Percentiles rank a stretch among this genome's conserved stretches.
phyloP scores from a whole-genome alignment of 2,329 filamentous ascomycete species.

The Trichothecium sympodiale region DNA sequence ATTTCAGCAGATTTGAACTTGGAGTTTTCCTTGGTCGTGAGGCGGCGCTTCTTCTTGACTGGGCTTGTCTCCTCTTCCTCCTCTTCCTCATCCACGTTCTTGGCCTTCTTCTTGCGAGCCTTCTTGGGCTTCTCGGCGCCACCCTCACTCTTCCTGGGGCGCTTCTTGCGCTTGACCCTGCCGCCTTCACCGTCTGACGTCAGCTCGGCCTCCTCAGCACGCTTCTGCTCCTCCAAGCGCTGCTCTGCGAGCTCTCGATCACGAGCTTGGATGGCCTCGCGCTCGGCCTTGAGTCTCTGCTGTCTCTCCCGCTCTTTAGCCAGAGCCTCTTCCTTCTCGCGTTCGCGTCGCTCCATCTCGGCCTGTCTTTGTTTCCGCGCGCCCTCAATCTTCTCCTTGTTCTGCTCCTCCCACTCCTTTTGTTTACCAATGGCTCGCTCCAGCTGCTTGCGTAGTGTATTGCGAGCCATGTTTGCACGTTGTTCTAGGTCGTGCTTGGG shows the following conservation, averaged over 20 bases:
- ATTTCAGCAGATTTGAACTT: slow-evolving; percentile 85
- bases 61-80: slow-evolving; percentile 30
- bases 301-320: slow-evolving; percentile 64
- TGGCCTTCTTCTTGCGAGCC: slow-evolving; percentile 49
- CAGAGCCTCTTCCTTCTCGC: slow-evolving; percentile 56
- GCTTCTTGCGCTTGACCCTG: slow-evolving; percentile 68
- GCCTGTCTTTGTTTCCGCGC: slow-evolving; percentile 72
- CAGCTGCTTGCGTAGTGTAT: slow-evolving; percentile 87
- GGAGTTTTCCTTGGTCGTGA: slow-evolving; percentile 30
- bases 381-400: slow-evolving; percentile 75
- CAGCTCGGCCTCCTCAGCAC: slow-evolving; percentile 54
- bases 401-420: slow-evolving; percentile 85
- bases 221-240: slow-evolving; percentile 33
- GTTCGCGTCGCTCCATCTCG: slow-evolving; percentile 68
- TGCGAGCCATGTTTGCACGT: slow-evolving; percentile 92
- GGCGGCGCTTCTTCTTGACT: slow-evolving; percentile 52
- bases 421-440: slow-evolving; percentile 77
- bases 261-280: slow-evolving; percentile 66
- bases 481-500: slow-evolving; percentile 85
- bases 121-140: slow-evolving; percentile 29
- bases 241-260: slow-evolving; percentile 63
- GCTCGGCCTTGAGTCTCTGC: slow-evolving; percentile 76
- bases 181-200: slow-evolving; percentile 76
- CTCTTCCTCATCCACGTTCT: slow-evolving; percentile 27
- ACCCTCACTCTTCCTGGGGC: slow-evolving; percentile 22